phyloP scores from a whole-genome alignment of 1,139 yeast genomes.

The Magnusiomyces tetraspermus region DNA sequence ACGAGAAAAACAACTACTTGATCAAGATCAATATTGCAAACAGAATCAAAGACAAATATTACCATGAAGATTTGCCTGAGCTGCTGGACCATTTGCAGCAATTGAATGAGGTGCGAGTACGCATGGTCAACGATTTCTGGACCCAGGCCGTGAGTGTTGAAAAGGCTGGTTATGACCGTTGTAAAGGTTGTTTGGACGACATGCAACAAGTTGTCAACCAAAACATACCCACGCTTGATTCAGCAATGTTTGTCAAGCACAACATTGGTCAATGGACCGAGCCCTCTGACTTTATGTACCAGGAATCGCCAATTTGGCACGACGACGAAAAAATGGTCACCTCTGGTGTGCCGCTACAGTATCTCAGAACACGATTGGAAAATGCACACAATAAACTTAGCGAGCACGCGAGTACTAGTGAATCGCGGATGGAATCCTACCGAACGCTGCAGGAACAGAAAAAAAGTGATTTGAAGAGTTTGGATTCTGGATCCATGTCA shows the following conservation, averaged over 20 bases:
- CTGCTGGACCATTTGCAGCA: constrained; percentile 78
- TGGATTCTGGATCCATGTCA: constrained; percentile 18
- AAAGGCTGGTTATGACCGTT: constrained; percentile 44
- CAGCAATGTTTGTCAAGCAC: constrained; percentile 89
- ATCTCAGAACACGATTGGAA: constrained; percentile 52
- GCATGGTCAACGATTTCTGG: constrained; percentile 61
- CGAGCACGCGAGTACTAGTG: constrained; percentile 27
- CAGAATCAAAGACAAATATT: constrained; percentile 84
- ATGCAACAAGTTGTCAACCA: constrained; percentile 54
- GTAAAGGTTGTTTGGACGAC: constrained; percentile 44
- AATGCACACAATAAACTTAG: constrained; percentile 25
- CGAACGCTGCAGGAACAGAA: constrained; percentile 23
- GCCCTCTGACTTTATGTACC: constrained; percentile 73
- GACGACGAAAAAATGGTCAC: constrained; percentile 77
- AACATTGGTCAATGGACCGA: constrained; percentile 70
- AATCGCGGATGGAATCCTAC: constrained; percentile 24
- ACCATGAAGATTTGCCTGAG: constrained; percentile 90
- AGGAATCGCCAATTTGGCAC: constrained; percentile 94
- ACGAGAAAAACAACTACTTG: constrained; percentile 72
- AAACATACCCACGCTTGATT: constrained; percentile 67
- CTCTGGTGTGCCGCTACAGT: constrained; percentile 52
- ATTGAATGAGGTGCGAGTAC: constrained; percentile 69
- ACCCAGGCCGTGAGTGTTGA: constrained; percentile 58
- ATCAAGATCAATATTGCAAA: constrained; percentile 77
- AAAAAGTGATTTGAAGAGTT: constrained; percentile 17